phyloP scores from a whole-genome alignment of 1,284 basidiomycete species.

The Leccinum subspadiceum region DNA sequence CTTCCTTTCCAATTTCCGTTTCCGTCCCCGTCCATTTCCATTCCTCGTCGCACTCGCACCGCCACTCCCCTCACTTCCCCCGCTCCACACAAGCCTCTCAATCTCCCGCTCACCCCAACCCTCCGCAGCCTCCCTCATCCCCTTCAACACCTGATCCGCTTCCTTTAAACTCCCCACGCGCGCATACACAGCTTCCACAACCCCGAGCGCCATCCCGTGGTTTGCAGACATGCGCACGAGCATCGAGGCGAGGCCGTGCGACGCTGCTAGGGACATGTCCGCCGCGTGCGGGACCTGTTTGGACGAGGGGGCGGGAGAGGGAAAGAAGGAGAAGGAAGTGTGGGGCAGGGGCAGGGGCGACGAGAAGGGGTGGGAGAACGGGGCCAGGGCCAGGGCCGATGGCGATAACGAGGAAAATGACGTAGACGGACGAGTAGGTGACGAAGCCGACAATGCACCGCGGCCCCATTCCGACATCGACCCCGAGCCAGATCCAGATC shows the following conservation, averaged over 20 bases:
- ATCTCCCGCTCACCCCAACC: slow-evolving; percentile 18
- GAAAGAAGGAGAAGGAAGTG: not conserved
- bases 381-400: not conserved
- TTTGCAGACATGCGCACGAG: slow-evolving; percentile 27
- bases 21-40: not conserved
- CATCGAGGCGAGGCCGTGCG: slow-evolving; percentile 23
- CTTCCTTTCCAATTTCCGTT: not conserved
- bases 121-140: slow-evolving; percentile 30
- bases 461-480: not conserved
- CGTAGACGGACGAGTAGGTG: not conserved
- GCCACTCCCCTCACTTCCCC: not conserved
- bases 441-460: not conserved
- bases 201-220: slow-evolving; percentile 20
- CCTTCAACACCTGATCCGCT: slow-evolving; percentile 26
- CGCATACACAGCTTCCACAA: slow-evolving; percentile 28
- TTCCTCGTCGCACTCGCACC: not conserved
- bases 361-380: not conserved
- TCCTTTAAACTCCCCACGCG: slow-evolving; percentile 20
- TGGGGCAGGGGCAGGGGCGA: not conserved
- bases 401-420: not conserved
- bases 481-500: not conserved
- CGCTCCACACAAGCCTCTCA: not conserved
- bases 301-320: not conserved
- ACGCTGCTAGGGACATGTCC: slow-evolving; percentile 17
- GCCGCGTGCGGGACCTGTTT: slow-evolving; percentile 6